A percentile compares a stretch with the other conserved stretches of the same genome.
phyloP scores from a whole-genome alignment of 345 rosid species.

The Hibiscus syriacus region DNA sequence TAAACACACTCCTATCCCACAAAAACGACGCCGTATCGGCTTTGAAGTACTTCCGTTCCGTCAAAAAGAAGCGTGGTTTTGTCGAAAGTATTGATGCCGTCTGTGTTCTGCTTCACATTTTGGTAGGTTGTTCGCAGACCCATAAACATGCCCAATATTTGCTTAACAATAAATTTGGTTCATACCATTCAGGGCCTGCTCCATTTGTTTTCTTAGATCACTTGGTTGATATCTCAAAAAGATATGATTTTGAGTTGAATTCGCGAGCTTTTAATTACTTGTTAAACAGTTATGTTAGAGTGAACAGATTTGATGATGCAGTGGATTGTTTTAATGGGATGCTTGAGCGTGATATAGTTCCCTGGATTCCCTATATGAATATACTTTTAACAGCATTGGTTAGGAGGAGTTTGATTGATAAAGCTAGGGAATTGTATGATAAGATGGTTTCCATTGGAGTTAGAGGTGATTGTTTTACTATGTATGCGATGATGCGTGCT shows the following conservation, averaged over 20 bases:
- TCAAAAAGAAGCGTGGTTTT: constrained; percentile 28
- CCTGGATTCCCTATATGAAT: constrained; percentile 26
- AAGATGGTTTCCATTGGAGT: constrained; percentile 39
- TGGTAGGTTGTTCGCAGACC: constrained; percentile 22
- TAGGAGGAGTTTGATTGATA: constrained; percentile 29
- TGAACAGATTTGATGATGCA: constrained; percentile 30
- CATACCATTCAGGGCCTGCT: constrained; percentile 26
- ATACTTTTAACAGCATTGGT: constrained; percentile 35
- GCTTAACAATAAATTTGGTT: constrained; percentile 28
- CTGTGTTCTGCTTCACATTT: too few species aligned
- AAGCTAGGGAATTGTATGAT: constrained; percentile 36
- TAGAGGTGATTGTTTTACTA: constrained; percentile 35
- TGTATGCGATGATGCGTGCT: constrained; percentile 39
- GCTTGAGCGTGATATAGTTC: constrained; percentile 35
- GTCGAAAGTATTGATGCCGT: constrained; percentile 29
- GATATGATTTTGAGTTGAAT: constrained; percentile 34
- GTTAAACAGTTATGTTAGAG: constrained; percentile 46
- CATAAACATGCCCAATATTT: constrained; percentile 25
- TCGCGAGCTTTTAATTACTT: constrained; percentile 44
- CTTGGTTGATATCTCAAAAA: constrained; percentile 31
- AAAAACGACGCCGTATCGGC: constrained; percentile 40
- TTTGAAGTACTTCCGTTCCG: too few species aligned
- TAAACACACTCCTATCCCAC: constrained; percentile 35
- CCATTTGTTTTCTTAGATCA: constrained; percentile 31
- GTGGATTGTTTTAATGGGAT: constrained; percentile 32